A percentile compares a stretch with the other conserved stretches of the same genome.
Evolutionary conservation across 495 filamentous ascomycete species (phyloP).

Genomic region (Cryomyces antarcticus): DNA sequence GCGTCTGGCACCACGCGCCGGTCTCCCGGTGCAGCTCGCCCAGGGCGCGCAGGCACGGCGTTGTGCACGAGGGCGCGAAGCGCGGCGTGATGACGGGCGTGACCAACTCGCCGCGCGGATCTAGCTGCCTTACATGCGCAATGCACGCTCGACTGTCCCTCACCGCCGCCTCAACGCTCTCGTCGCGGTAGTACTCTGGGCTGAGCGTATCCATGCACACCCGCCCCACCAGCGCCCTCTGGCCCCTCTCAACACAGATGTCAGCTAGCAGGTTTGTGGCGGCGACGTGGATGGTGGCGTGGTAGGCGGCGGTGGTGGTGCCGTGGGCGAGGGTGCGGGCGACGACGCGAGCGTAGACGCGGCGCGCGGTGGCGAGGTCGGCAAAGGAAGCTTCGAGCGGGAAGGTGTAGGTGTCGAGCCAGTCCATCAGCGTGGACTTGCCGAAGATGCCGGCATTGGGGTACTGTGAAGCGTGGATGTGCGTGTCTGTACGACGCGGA

Average conservation of each 20-base stretch:
- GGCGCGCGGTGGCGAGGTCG: constrained; percentile 26
- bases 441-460: constrained; percentile 87
- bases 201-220: constrained; percentile 72
- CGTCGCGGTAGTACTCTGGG: constrained; percentile 60
- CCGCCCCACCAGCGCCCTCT: constrained; percentile 77
- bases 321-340: constrained; percentile 65
- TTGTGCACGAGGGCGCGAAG: constrained; percentile 63
- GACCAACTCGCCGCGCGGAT: constrained; percentile 39
- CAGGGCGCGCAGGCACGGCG: constrained; percentile 34
- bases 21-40: constrained; percentile 40
- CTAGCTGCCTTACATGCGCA: constrained; percentile 42
- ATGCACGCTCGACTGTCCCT: constrained; percentile 39
- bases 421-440: constrained; percentile 69
- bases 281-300: constrained; percentile 63
- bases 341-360: constrained; percentile 56
- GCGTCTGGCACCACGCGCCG: constrained; percentile 60
- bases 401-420: constrained; percentile 91
- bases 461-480: constrained; percentile 87
- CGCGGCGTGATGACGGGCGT: constrained; percentile 73
- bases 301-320: constrained; percentile 82
- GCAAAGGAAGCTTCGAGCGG: constrained; percentile 62
- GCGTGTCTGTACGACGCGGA: constrained; percentile 38
- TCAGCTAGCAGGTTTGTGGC: constrained; percentile 77
- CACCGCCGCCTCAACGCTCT: constrained; percentile 32
- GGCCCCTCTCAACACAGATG: constrained; percentile 53